These are phyloP conservation scores for Rhizomucor miehei DNA, from an alignment of 371 early-diverging fungal genomes.

Conservation along the genomic window DNA sequence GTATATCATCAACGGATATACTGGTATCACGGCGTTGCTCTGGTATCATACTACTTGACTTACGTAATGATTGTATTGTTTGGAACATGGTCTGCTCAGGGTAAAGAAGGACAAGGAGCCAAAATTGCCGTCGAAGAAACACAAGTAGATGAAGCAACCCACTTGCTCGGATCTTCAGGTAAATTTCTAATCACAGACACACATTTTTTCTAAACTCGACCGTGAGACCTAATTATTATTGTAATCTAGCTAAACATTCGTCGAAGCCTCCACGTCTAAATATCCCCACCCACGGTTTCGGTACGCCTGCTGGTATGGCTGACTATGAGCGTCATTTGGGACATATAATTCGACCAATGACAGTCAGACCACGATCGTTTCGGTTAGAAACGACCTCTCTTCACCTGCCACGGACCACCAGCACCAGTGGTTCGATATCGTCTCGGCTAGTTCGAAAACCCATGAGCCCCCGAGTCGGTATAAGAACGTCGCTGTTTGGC, in stretches of 20 bases:
- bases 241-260: slow-evolving; percentile 7
- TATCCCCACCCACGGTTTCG: slow-evolving; percentile 30
- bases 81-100: slow-evolving; percentile 17
- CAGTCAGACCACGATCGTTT: slow-evolving; percentile 25
- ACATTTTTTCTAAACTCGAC: too few species aligned
- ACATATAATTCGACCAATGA: slow-evolving; percentile 31
- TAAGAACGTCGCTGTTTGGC: slow-evolving; percentile 45
- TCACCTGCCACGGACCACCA: slow-evolving; percentile 25
- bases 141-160: slow-evolving; percentile 15
- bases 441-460: slow-evolving; percentile 25
- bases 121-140: slow-evolving; percentile 7
- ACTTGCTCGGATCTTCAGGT: slow-evolving; percentile 8
- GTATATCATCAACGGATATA: slow-evolving; percentile 60
- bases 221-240: too few species aligned
- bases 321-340: slow-evolving; percentile 26
- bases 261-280: slow-evolving; percentile 22
- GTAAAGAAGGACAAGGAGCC: not conserved
- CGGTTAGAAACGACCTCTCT: slow-evolving; percentile 8
- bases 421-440: slow-evolving; percentile 27
- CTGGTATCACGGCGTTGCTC: slow-evolving; percentile 54
- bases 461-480: slow-evolving; percentile 45
- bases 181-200: too few species aligned
- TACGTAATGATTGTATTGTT: slow-evolving; percentile 57
- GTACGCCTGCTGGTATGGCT: slow-evolving; percentile 3
- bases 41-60: slow-evolving; percentile 51